phyloP scores from a whole-genome alignment of 305 asterid species.

The Fraxinus baroniana region DNA sequence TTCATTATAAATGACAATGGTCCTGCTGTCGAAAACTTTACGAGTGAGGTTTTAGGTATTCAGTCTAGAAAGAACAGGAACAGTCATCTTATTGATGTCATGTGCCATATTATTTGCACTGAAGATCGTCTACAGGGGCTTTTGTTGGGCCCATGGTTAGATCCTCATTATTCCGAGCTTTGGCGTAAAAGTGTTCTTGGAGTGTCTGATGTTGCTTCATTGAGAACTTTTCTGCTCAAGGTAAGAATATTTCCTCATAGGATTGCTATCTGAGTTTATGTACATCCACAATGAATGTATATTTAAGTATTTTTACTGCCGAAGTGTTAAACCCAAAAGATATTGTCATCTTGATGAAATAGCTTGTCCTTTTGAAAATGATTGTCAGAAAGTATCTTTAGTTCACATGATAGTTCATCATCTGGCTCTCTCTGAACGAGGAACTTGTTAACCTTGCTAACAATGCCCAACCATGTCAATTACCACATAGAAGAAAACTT shows the following conservation, averaged over 20 bases:
- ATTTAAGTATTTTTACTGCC: slow-evolving; percentile 7
- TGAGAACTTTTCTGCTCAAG: slow-evolving; percentile 59
- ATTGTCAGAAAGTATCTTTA: not conserved
- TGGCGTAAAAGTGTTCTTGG: slow-evolving; percentile 63
- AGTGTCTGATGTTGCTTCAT: slow-evolving; percentile 40
- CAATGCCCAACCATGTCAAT: not conserved
- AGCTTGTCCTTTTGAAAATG: not conserved
- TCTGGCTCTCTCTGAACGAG: not conserved
- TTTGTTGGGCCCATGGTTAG: slow-evolving; percentile 88
- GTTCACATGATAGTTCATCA: not conserved
- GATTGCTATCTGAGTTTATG: not conserved
- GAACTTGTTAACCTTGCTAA: not conserved
- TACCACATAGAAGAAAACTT: slow-evolving; percentile 1
- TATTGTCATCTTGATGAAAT: not conserved
- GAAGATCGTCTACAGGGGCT: slow-evolving; percentile 90
- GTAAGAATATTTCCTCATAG: slow-evolving; percentile 36
- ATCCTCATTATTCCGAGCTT: slow-evolving; percentile 57
- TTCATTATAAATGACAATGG: slow-evolving; percentile 46
- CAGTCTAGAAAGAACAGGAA: slow-evolving; percentile 37
- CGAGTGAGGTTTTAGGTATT: slow-evolving; percentile 52
- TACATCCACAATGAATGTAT: slow-evolving; percentile 5
- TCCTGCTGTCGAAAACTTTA: slow-evolving; percentile 54
- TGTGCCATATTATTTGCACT: slow-evolving; percentile 61
- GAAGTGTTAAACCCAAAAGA: not conserved
- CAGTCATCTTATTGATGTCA: slow-evolving; percentile 73